Base-by-base conservation (phyloP, 139 green algal species). In the Trebouxia sp. region DNA sequence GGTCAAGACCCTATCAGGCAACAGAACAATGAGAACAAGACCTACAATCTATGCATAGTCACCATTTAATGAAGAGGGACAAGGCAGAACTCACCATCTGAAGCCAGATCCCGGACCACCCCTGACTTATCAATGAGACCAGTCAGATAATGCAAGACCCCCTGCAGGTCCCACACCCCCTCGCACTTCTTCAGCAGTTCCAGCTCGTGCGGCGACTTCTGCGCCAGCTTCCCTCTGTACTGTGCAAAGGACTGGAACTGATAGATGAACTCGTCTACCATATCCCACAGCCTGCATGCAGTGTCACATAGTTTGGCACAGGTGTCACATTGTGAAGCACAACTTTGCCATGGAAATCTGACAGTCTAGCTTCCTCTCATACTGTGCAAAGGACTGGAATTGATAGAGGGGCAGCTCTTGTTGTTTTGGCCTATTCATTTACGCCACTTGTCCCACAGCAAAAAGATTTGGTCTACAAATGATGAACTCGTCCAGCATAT, bases 201-300 rank as follows among this genome's bases (percentile, higher is more conserved):
- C 38, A 97, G 84, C 88, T 98, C 96, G 70, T 97, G 91, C 0
- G 88, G 70, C 5, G 86, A 88, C 86, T 96, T 95, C 38, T 72
- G 82, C 11, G 83, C 53, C 72, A 95, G 65, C 85, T 96, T 96
- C 45, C 90, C 87, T 38, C 94, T 88, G 87, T 93, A 97, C 83
- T 97, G 92, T 77, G 87, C 88, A 81, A 95, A 98, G 11, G 86
- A 91, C 89, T 99, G 96, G 83, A 97, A 97, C 90, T 99, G 97
- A 87, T 99, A 99, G 26, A 98, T 89, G 89, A 98, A 99, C 89
- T 99, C 97, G 79, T 99, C 97, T 38, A 99, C 85, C 95, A 99
- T 99, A 87, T 98, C 94, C 94, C 95, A 99, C 74, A 99, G 89
- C 97, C 62, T 72, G 62, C n/a, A n/a, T n/a, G n/a, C n/a, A n/a